Percentiles rank a stretch among this genome's conserved stretches.
These are phyloP conservation scores for Trichaptum fuscoviolaceum DNA, from an alignment of 768 basidiomycete genomes.

Conservation along the genomic window DNA sequence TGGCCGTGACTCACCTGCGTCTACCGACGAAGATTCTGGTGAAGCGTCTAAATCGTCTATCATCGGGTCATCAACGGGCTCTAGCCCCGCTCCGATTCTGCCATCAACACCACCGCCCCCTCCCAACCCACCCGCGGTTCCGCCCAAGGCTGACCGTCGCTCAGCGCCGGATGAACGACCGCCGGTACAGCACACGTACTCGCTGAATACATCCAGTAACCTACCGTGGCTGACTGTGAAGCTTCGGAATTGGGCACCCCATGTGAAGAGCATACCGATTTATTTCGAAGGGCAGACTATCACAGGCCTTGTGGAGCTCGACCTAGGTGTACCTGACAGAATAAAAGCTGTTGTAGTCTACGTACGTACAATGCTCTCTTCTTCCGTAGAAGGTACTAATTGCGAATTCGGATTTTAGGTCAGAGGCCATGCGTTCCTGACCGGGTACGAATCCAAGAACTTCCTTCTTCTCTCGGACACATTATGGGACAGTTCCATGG, in stretches of 20 bases:
- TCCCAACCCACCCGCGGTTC: not conserved
- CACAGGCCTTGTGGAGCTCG: conserved; percentile 45
- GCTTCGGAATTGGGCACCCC: conserved; percentile 39
- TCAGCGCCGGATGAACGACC: not conserved
- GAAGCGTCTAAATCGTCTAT: not conserved
- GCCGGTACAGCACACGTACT: conserved; percentile 28
- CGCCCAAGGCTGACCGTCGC: not conserved
- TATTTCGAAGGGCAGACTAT: conserved; percentile 46
- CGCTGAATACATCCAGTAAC: conserved; percentile 39
- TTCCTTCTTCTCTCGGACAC: not conserved
- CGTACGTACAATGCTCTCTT: conserved; percentile 25
- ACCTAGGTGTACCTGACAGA: conserved; percentile 44
- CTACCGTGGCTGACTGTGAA: conserved; percentile 44
- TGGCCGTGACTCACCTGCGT: not conserved
- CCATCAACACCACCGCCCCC: not conserved
- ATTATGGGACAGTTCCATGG: conserved; percentile 1
- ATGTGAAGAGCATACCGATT: conserved; percentile 34
- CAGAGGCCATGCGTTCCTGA: not conserved
- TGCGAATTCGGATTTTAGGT: not conserved
- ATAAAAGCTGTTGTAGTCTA: conserved; percentile 43
- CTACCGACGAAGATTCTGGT: not conserved
- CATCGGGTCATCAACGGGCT: not conserved
- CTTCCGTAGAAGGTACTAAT: not conserved
- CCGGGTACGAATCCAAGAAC: conserved; percentile 1
- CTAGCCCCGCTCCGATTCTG: not conserved